Base-by-base conservation (phyloP, 2,329 filamentous ascomycete genomes). In the Epichloe baconii region DNA sequence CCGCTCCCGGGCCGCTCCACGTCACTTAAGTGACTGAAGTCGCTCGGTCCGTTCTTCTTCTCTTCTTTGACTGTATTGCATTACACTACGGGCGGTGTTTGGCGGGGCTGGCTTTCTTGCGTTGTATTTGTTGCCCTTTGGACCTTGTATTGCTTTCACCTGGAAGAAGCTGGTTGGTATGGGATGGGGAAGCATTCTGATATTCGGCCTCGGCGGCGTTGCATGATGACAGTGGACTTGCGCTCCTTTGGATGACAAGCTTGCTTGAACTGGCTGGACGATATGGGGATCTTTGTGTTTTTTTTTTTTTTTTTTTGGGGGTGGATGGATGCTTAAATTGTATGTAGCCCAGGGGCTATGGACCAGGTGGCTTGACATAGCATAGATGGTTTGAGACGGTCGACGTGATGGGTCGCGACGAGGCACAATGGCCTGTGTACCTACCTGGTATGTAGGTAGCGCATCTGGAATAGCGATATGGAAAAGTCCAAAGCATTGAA, bases 101-200 rank as follows among this genome's bases (percentile, higher is more conserved):
- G 35, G n/a, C 15, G 52, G 52, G 42, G 52, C 38, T 47, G 42
- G 49, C 17, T 51, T 47, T 52, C 37, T 35, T 44, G 8, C 40
- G 19, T 45, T 37, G 26, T 35, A 10, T 34, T 12, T 36, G 8
- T 12, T 48, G 19, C 23, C 17, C 17, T 19, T 21, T 41, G 3
- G 4, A 1, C 17, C 7, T 41, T 41, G 38, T 17, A 19, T 4
- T 41, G n/a, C 38, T 17, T 41, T 19, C 7, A 19, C 8, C n/a
- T 41, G 7, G 38, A 41, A 41, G 38, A 31, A 4, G 26, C 26
- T 41, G 38, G 17, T 11, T 41, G 38, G 38, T 4, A 4, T 19
- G 38, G 44, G 36, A 31, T 47, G 41, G 19, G 21, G 35, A 19
- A 35, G 47, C 37, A 35, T 48, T 48, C 15, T 48, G 46, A 19